These are phyloP conservation scores for Groenewaldozyma tartarivorans DNA, from an alignment of 805 yeast genomes.

Conservation along the genomic window DNA sequence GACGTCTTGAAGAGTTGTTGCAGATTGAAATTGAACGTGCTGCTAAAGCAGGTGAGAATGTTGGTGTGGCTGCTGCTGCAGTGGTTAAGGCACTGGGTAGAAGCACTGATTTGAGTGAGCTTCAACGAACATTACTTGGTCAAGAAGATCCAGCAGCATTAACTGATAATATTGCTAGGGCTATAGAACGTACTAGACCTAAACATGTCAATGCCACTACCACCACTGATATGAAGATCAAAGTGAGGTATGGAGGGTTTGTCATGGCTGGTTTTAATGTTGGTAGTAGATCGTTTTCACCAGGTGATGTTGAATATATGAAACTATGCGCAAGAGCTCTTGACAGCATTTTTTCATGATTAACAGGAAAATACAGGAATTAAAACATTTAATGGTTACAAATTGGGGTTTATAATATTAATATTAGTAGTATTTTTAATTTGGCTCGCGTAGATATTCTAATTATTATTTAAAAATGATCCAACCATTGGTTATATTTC, in stretches of 20 bases:
- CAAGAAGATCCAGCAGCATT: no score
- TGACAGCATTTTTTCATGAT: slow-evolving; percentile 14
- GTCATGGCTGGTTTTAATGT: slow-evolving; percentile 20
- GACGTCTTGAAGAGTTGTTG: no score
- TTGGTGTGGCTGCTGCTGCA: neutral
- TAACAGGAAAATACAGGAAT: neutral
- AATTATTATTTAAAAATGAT: no score
- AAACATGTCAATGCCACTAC: slow-evolving; percentile 1
- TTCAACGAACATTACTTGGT: no score
- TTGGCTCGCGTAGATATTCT: no score
- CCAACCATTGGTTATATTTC: no score
- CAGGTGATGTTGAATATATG: slow-evolving; percentile 23
- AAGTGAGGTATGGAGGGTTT: slow-evolving; percentile 18
- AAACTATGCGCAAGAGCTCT: slow-evolving; percentile 22
- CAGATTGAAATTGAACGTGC: no score
- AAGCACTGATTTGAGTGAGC: neutral
- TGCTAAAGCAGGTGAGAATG: neutral
- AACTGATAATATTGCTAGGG: neutral
- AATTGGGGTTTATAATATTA: no score
- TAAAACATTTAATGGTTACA: no score
- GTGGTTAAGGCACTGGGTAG: neutral
- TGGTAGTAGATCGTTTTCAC: slow-evolving; percentile 17
- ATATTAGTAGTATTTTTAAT: no score
- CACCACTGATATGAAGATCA: neutral
- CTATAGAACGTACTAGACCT: neutral